Evolutionary conservation across 441 rosid species (phyloP), one percentile per base, ranked within the genome.

Genomic region (Eruca vesicaria): DNA sequence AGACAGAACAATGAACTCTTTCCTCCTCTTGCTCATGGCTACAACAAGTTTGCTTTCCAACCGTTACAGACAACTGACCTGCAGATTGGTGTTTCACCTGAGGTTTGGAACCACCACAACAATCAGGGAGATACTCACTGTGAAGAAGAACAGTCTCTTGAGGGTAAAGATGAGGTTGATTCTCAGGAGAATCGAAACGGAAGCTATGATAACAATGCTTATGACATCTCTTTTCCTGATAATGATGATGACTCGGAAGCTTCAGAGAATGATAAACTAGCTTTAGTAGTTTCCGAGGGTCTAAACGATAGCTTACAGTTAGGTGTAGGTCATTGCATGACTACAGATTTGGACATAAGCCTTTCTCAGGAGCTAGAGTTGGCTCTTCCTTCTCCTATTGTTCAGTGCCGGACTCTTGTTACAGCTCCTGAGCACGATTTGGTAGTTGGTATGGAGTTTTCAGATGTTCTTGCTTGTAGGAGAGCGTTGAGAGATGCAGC

Each of bases 401-500:
- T 85, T 76, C 87, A 82, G 45, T 76, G 68, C 14, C 82, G 81
- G 20, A 41, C 82, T 18, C 29, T 70, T 9, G 60, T 21, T 60
- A 63, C 73, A 26, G 71, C 35, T 53, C 67, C 82, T 45, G 79
- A 45, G 53, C 81, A 70, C 75, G 81, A 81, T 31, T 78, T 87
- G 72, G 56, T 59, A 7, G 75, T 87, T 32, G 91, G 91, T 66
- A 84, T 81, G 82, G 87, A 87, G 65, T 87, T 87, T 62, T 76
- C 87, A 16, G 86, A 87, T 75, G 91, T 85, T 52, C 82, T 69
- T 77, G 82, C 86, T 68, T 87, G 91, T 67, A 83, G 91, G 72
- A 84, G 89, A 81, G 87, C 89, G 35, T 57, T 87, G 68, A 85
- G 89, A 81, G 86, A 87, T 76, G 82, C 89, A 16, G 91, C 89